Percentiles rank a stretch among this genome's conserved stretches.
These are phyloP conservation scores for Rhizopus microsporus DNA, from an alignment of 371 early-diverging fungal species.

Conservation along the genomic window DNA sequence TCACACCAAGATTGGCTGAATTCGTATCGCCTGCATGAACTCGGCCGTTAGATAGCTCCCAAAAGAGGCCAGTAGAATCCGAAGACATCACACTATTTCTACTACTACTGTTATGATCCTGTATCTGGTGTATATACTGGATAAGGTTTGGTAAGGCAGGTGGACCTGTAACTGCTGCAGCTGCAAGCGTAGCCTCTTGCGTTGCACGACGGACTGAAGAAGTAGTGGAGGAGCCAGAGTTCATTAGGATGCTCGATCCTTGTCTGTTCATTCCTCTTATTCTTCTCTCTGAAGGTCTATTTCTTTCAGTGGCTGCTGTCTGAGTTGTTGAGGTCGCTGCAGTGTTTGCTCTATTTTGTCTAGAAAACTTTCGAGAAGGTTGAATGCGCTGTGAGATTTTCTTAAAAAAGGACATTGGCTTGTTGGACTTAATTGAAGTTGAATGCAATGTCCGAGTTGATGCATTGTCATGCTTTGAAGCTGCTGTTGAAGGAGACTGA, in stretches of 20 bases:
- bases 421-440: constrained; percentile 20
- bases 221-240: constrained; percentile 18
- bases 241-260: constrained; percentile 1
- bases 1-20: background rate
- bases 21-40: background rate
- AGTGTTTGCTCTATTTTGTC: constrained; percentile 4
- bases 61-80: background rate
- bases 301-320: background rate
- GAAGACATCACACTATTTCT: constrained; percentile 13
- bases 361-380: constrained; percentile 11
- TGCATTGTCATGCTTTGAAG: constrained; percentile 22
- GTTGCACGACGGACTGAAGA: constrained; percentile 23
- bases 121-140: constrained; percentile 1
- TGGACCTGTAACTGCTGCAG: constrained; percentile 26
- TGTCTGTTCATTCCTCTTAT: background rate
- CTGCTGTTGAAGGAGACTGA: constrained; percentile 10
- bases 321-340: background rate
- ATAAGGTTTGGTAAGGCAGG: constrained; percentile 9
- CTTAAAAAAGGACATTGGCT: constrained; percentile 19
- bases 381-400: constrained; percentile 24
- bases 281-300: background rate
- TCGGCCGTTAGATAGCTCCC: constrained; percentile 1
- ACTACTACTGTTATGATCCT: constrained; percentile 1
- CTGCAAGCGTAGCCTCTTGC: constrained; percentile 22
- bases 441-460: constrained; percentile 30